Conservation (phyloP, 208 protist species). For the Trypanosoma boissoni region DNA sequence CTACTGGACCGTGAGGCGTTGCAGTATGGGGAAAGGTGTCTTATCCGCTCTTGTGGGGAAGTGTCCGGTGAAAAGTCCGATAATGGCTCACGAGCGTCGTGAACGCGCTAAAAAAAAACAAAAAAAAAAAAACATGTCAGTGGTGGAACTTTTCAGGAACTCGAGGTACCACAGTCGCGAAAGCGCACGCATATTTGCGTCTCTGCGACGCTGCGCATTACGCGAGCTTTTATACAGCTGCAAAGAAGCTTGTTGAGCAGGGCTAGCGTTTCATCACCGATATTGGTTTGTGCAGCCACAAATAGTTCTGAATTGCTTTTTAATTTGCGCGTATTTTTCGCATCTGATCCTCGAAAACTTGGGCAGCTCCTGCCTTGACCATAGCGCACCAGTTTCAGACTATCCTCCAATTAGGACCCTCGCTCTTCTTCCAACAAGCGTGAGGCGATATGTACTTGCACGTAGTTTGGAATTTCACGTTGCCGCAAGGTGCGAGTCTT, state of each 20-base stretch:
- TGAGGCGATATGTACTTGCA: background rate
- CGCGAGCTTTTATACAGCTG: background rate
- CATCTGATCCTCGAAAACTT: background rate
- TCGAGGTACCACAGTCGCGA: background rate
- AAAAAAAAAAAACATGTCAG: too few species aligned
- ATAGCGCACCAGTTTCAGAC: background rate
- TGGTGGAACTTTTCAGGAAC: background rate
- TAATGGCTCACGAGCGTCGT: background rate
- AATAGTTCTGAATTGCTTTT: background rate
- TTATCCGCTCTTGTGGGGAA: too few species aligned
- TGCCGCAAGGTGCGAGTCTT: background rate
- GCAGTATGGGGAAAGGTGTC: too few species aligned
- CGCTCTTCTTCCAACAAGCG: background rate
- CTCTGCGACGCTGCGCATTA: background rate
- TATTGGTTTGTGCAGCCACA: background rate
- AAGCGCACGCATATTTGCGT: background rate
- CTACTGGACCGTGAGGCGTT: too few species aligned
- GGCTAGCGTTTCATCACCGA: background rate
- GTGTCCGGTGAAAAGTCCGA: background rate
- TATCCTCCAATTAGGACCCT: background rate
- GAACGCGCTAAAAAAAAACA: background rate
- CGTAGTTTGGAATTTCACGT: background rate
- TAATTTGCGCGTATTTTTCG: background rate
- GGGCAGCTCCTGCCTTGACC: background rate
- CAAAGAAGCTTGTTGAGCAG: background rate